Evolutionary conservation across 495 filamentous ascomycete genomes (phyloP), one percentile per base, ranked within the genome.

Genomic region (Penicillium egyptiacum): DNA sequence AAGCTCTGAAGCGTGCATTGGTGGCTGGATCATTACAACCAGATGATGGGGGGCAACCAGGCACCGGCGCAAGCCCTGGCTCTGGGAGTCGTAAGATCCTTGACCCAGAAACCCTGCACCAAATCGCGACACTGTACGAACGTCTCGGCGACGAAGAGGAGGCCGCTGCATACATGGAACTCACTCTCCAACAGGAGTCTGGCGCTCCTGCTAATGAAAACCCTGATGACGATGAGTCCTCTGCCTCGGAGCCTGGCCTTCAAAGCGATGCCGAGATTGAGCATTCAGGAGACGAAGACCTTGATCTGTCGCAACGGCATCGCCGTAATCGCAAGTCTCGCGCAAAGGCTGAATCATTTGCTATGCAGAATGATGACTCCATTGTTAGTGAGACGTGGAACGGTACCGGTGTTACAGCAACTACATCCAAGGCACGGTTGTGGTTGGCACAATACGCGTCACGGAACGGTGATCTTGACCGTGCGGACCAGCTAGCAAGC

Each of bases 81-180:
- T 20, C 55, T 7, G 55, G 51, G n/a, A 22, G 58, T 14, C 73
- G 66, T 26, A 82, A 74, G 68, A 80, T 88, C 30, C 85, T 96
- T 68, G 94, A 98, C 62, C 92, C 95, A 4, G 91, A 95, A 61
- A 89, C 91, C 9, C 75, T 99, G 9, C 81, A 93, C 53, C 89
- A 95, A 63, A 96, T 99, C 53, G 95, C 92, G 0, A 77, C 81
- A 12, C 88, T 98, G 70, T 94, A 96, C 65, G 92, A 98, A 71
- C 82, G 83, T 46, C 76, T 93, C 3, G 80, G 81, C 16, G 83
- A 93, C 26, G 77, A 82, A 40, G 86, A 86, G 5, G 90, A 98
- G 71, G 89, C 91, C 0, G 88, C 88, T 41, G 82, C 84, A 1
- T 99, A 94, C 66, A 97, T 99, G 94, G 92, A 97, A 74, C 79